Evolutionary conservation across 257 asterid genomes (phyloP).

Genomic region (Coffea eugenioides): DNA sequence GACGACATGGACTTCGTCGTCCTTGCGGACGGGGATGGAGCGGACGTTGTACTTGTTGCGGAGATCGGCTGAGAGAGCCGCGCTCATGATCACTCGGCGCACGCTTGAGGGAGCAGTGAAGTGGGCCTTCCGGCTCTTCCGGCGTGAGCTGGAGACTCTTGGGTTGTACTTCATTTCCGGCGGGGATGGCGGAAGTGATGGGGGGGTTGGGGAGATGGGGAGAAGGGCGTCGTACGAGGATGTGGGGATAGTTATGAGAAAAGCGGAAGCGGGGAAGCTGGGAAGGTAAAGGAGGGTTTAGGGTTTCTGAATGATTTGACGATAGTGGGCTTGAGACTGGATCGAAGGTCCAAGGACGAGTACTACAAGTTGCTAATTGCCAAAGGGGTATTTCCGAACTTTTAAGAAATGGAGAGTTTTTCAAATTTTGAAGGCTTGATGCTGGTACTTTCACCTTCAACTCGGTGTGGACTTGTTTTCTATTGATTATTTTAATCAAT

Average conservation of each 20-base stretch:
- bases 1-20: slow-evolving; percentile 79
- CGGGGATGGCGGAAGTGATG: too few species aligned
- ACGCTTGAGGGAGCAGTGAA: slow-evolving; percentile 86
- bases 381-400: too few species aligned
- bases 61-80: slow-evolving; percentile 63
- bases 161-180: slow-evolving; percentile 69
- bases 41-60: slow-evolving; percentile 68
- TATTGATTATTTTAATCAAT: too few species aligned
- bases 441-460: too few species aligned
- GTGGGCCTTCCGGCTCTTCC: slow-evolving; percentile 85
- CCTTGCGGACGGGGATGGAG: slow-evolving; percentile 85
- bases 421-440: too few species aligned
- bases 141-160: slow-evolving; percentile 71
- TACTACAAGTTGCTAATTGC: too few species aligned
- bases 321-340: neutral
- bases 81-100: slow-evolving; percentile 84
- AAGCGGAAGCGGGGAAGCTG: neutral
- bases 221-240: neutral
- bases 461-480: too few species aligned
- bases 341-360: too few species aligned
- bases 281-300: neutral
- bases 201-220: neutral
- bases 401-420: too few species aligned
- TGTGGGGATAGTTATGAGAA: neutral
- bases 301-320: slow-evolving; percentile 12